Conservation (phyloP, 23 red algal genomes). For the Agarophyton chilense region DNA sequence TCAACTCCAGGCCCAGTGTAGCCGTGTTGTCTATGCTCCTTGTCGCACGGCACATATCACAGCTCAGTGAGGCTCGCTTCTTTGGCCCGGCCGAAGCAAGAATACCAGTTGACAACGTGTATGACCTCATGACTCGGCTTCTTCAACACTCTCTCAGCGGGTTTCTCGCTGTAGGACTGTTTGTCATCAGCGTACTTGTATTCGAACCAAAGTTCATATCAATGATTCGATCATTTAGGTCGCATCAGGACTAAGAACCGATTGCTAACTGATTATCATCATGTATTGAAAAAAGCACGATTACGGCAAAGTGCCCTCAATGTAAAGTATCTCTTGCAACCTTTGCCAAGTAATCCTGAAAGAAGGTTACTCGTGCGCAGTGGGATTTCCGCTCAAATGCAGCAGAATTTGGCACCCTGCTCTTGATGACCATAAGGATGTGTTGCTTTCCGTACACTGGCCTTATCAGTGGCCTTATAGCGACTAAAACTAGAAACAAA, state of each 20-base stretch:
- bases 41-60: constrained; percentile 12
- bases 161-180: constrained; percentile 35
- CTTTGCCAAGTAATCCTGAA: no score
- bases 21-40: constrained; percentile 37
- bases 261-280: neutral
- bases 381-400: no score
- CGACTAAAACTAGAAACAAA: no score
- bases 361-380: no score
- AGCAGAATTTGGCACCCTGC: no score
- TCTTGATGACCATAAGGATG: no score
- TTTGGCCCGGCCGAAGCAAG: neutral
- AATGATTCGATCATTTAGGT: constrained; percentile 25
- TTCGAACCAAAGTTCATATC: constrained; percentile 46
- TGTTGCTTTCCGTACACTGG: no score
- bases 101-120: neutral
- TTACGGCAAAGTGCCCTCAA: no score
- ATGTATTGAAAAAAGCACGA: neutral
- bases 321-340: neutral
- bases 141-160: constrained; percentile 25
- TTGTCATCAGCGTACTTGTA: constrained; percentile 14
- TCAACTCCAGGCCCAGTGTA: constrained; percentile 3
- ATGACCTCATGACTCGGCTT: constrained; percentile 11
- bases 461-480: no score
- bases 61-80: constrained; percentile 40
- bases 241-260: constrained; percentile 36